A percentile compares a stretch with the other conserved stretches of the same genome.
Evolutionary conservation across 495 filamentous ascomycete genomes (phyloP).

Genomic region (Thozetella sp.): DNA sequence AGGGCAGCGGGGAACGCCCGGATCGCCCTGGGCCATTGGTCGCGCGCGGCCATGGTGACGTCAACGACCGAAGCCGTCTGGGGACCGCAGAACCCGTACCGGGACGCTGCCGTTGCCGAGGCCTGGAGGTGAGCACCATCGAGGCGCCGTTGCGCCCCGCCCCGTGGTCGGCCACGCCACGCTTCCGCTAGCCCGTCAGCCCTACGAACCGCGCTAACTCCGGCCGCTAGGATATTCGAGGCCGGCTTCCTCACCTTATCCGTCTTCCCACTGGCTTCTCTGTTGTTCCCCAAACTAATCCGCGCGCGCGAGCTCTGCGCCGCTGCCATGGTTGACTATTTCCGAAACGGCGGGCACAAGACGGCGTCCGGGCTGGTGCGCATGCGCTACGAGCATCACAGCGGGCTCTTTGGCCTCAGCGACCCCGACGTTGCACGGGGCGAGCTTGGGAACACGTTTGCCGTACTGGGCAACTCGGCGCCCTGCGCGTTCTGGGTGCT

Average conservation of each 20-base stretch:
- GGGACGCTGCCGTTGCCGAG: conserved; percentile 11
- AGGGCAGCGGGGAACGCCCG: neutral
- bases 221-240: no score
- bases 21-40: conserved; percentile 13
- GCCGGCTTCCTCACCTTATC: no score
- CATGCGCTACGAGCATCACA: conserved; percentile 18
- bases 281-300: conserved; percentile 12
- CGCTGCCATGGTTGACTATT: conserved; percentile 15
- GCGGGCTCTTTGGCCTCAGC: conserved; percentile 10
- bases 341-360: conserved; percentile 13
- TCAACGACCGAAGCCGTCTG: conserved; percentile 18
- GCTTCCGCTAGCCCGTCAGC: no score
- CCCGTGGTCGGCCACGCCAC: no score
- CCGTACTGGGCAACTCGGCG: conserved; percentile 20
- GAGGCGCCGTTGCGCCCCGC: conserved; percentile 19
- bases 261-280: conserved; percentile 8
- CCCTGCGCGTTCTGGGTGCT: conserved; percentile 23
- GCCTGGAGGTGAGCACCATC: conserved; percentile 19
- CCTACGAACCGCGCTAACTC: no score
- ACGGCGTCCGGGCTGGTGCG: conserved; percentile 15
- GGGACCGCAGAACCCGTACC: conserved; percentile 18
- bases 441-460: no score
- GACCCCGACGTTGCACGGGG: conserved; percentile 20
- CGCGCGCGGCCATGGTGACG: conserved; percentile 9
- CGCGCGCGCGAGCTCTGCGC: conserved; percentile 15